Evolutionary conservation across 2,329 filamentous ascomycete genomes (phyloP).

Genomic region (Graphilbum ipis-grandicollis): DNA sequence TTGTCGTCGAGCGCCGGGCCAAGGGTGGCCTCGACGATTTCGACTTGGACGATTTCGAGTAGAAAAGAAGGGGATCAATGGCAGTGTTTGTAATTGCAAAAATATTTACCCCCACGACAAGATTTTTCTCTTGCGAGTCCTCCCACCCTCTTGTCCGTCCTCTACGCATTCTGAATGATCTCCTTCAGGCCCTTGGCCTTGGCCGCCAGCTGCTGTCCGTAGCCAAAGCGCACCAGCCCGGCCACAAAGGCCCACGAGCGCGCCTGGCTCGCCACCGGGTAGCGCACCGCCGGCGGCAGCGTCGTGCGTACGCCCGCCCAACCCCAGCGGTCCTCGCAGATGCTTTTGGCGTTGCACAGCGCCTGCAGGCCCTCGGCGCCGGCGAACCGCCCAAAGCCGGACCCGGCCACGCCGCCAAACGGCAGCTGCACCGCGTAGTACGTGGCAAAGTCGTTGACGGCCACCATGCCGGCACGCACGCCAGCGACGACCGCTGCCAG

Average conservation of each 20-base stretch:
- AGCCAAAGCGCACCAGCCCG: constrained; percentile 44
- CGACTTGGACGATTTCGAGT: constrained; percentile 11
- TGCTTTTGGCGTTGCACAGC: constrained; percentile 72
- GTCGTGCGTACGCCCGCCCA: constrained; percentile 50
- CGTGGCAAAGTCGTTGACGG: constrained; percentile 86
- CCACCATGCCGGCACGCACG: constrained; percentile 74
- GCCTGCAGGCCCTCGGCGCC: constrained; percentile 74
- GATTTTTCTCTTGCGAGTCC: too few species aligned
- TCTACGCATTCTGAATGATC: constrained; percentile 7
- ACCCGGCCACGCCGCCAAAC: constrained; percentile 81
- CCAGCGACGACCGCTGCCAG: constrained; percentile 43
- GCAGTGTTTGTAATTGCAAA: too few species aligned
- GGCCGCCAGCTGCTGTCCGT: constrained; percentile 21
- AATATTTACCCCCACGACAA: too few species aligned
- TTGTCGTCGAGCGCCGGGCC: constrained; percentile 59
- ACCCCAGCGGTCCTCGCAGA: constrained; percentile 57
- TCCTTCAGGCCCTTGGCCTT: constrained; percentile 6
- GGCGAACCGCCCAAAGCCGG: constrained; percentile 84
- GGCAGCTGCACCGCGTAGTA: constrained; percentile 90
- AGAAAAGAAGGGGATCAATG: too few species aligned
- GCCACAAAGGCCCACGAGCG: constrained; percentile 48
- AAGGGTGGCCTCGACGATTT: constrained; percentile 75
- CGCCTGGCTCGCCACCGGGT: constrained; percentile 53
- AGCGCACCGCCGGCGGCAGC: constrained; percentile 66
- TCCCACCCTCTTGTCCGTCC: too few species aligned